A percentile compares a stretch with the other conserved stretches of the same genome.
These are phyloP conservation scores for Leptodontidium sp. DNA, from an alignment of 2,329 filamentous ascomycete species.

Conservation along the genomic window DNA sequence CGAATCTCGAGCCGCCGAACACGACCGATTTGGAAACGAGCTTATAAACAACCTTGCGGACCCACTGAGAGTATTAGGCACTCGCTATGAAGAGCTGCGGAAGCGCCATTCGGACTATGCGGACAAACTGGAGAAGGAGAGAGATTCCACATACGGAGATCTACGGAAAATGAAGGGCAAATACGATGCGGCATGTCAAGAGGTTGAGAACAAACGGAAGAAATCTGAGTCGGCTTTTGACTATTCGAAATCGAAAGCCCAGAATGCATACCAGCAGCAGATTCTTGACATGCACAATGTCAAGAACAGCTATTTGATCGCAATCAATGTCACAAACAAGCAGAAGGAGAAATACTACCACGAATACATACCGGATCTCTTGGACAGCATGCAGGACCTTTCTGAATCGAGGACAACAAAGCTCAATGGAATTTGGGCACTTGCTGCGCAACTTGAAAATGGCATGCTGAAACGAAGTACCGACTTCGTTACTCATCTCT, in stretches of 20 bases:
- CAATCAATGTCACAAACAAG: constrained; percentile 96
- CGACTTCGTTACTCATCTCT: constrained; percentile 74
- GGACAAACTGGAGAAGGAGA: constrained; percentile 86
- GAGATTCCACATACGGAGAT: constrained; percentile 83
- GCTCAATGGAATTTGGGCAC: constrained; percentile 85
- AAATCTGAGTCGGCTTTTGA: constrained; percentile 96
- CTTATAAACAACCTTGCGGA: constrained; percentile 84
- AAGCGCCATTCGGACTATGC: constrained; percentile 92
- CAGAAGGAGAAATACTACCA: constrained; percentile 98
- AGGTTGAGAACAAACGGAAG: constrained; percentile 92
- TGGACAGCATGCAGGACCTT: constrained; percentile 93
- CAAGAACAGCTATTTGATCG: constrained; percentile 98
- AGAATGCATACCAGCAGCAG: constrained; percentile 91
- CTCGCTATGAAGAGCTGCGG: constrained; percentile 87
- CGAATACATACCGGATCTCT: constrained; percentile 91
- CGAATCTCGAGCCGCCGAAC: constrained; percentile 86
- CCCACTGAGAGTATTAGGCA: constrained; percentile 77
- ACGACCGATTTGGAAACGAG: constrained; percentile 83
- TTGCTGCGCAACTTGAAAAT: constrained; percentile 82
- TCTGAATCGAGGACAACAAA: constrained; percentile 87
- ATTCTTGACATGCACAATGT: constrained; percentile 94
- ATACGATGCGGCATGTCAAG: constrained; percentile 92
- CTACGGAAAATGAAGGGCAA: constrained; percentile 90
- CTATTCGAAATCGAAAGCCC: constrained; percentile 83
- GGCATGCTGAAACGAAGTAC: constrained; percentile 78